These are phyloP conservation scores for Metahyphopichia silvanorum DNA, from an alignment of 805 yeast species.

Conservation along the genomic window DNA sequence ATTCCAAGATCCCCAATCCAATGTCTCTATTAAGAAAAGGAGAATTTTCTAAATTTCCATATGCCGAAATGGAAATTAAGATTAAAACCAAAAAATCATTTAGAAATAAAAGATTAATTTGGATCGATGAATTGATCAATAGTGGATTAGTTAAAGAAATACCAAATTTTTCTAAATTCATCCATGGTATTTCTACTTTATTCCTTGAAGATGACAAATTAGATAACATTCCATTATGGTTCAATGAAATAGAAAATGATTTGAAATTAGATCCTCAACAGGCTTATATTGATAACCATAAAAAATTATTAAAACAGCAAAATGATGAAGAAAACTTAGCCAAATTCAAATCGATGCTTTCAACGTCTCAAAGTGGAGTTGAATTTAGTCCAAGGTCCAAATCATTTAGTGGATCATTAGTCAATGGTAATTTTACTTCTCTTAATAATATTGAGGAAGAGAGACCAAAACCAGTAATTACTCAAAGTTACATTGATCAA, in stretches of 20 bases:
- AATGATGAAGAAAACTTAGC: conserved; percentile 44
- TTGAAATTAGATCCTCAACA: conserved; percentile 76
- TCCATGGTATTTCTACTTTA: conserved; percentile 88
- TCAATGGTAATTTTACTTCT: conserved; percentile 6
- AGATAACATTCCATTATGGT: conserved; percentile 92
- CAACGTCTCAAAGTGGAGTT: conserved; percentile 20
- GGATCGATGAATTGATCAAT: conserved; percentile 85
- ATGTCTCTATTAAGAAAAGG: conserved; percentile 76
- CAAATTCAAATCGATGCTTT: conserved; percentile 39
- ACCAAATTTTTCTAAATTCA: conserved; percentile 87
- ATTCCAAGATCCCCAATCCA: conserved; percentile 68
- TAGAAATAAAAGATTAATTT: conserved; percentile 48
- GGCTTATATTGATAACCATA: conserved; percentile 65
- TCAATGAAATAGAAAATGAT: conserved; percentile 76
- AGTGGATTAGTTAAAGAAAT: conserved; percentile 88
- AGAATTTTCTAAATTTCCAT: conserved; percentile 81
- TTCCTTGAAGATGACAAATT: conserved; percentile 88
- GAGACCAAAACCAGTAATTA: not conserved
- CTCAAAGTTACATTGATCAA: conserved; percentile 25
- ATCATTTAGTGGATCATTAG: conserved; percentile 34
- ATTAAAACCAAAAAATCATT: conserved; percentile 44
- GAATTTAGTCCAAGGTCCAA: conserved; percentile 34
- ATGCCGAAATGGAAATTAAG: conserved; percentile 84
- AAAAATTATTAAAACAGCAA: conserved; percentile 47
- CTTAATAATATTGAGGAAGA: conserved; percentile 48